Conservation (phyloP, 2,329 filamentous ascomycete genomes). For the Verticillium nonalfalfae region DNA sequence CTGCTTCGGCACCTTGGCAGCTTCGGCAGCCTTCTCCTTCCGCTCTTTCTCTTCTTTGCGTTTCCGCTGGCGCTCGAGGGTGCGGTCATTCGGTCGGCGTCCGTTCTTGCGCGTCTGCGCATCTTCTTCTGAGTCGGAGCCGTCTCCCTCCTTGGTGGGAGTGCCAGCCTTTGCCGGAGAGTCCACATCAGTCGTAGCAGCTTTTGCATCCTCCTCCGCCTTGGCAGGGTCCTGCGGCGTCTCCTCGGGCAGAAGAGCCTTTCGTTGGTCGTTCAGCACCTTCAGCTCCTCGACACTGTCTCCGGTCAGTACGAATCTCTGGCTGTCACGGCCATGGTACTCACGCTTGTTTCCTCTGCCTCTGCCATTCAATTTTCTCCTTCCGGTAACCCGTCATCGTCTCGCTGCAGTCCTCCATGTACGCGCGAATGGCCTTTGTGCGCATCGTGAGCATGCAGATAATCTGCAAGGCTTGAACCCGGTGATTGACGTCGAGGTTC, state of each 20-base stretch:
- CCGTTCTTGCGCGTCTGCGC: constrained; percentile 38
- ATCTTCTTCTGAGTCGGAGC: constrained; percentile 67
- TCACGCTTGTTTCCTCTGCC: constrained; percentile 63
- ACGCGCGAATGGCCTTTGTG: constrained; percentile 78
- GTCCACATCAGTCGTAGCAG: constrained; percentile 48
- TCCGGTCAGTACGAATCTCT: constrained; percentile 17
- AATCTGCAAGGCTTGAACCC: constrained; percentile 74
- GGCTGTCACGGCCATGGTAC: constrained; percentile 19
- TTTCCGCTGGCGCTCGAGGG: constrained; percentile 68
- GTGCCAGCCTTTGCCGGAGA: constrained; percentile 45
- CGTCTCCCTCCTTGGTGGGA: constrained; percentile 51
- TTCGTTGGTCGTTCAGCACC: constrained; percentile 64
- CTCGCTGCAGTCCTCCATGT: constrained; percentile 87
- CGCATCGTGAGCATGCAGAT: constrained; percentile 80
- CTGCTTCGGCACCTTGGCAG: constrained; percentile 64
- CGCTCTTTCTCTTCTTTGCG: constrained; percentile 65
- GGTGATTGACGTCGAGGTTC: constrained; percentile 73
- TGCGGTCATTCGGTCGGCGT: constrained; percentile 60
- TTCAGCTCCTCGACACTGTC: constrained; percentile 64
- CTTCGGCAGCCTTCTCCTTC: constrained; percentile 51
- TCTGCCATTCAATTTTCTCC: constrained; percentile 89
- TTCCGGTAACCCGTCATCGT: constrained; percentile 94
- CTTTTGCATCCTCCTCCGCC: constrained; percentile 52
- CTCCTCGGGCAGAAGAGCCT: constrained; percentile 67
- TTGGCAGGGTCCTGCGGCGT: constrained; percentile 44